Conservation (phyloP, 2,329 filamentous ascomycete genomes). For the Pezicula radicicola region DNA sequence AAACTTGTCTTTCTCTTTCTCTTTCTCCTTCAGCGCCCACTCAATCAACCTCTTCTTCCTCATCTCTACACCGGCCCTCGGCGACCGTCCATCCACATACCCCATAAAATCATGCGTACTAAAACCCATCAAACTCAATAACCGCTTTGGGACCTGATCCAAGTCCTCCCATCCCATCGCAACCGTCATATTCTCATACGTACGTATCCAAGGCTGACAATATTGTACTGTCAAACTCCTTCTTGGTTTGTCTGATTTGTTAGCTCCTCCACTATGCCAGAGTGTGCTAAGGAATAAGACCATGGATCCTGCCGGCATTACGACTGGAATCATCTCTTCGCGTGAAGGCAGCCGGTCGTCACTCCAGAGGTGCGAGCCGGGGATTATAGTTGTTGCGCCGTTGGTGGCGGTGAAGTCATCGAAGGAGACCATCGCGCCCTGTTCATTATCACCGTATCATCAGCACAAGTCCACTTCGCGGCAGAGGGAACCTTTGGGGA, state of each 20-base stretch:
- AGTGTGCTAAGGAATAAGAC: constrained; percentile 27
- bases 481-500: neutral
- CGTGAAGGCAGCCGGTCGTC: constrained; percentile 23
- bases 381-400: constrained; percentile 27
- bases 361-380: constrained; percentile 26
- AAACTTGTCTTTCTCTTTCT: constrained; percentile 7
- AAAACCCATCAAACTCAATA: constrained; percentile 24
- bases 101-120: constrained; percentile 27
- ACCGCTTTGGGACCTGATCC: constrained; percentile 21
- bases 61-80: constrained; percentile 25
- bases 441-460: neutral
- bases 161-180: constrained; percentile 30
- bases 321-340: constrained; percentile 23
- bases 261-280: constrained; percentile 26
- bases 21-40: constrained; percentile 15
- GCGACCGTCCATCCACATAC: constrained; percentile 24
- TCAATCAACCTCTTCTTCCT: constrained; percentile 26
- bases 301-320: constrained; percentile 27
- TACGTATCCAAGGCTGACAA: constrained; percentile 33
- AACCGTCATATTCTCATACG: constrained; percentile 34
- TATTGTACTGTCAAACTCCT: constrained; percentile 26
- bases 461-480: neutral
- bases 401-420: constrained; percentile 27
- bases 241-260: constrained; percentile 14
- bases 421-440: constrained; percentile 28